Percentiles rank a stretch among this genome's conserved stretches.
phyloP scores from a whole-genome alignment of 2,329 filamentous ascomycete species.

The Cadophora luteo-olivacea region DNA sequence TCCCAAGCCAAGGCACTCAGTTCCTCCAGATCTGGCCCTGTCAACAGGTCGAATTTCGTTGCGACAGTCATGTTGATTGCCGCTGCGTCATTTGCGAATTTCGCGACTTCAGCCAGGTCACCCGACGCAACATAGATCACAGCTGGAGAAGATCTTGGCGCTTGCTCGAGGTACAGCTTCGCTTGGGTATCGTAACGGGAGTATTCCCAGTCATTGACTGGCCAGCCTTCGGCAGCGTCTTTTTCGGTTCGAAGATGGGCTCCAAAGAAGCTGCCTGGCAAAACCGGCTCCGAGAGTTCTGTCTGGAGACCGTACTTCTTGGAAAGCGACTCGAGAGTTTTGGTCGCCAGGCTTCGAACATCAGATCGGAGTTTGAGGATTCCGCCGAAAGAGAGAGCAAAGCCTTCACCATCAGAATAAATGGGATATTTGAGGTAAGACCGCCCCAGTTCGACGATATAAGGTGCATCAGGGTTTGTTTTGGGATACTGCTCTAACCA shows the following conservation, averaged over 20 bases:
- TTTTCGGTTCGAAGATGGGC: slow-evolving; percentile 48
- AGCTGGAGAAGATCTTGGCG: slow-evolving; percentile 36
- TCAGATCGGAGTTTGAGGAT: slow-evolving; percentile 45
- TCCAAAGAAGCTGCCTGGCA: slow-evolving; percentile 45
- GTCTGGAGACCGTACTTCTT: slow-evolving; percentile 34
- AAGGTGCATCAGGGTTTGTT: neutral
- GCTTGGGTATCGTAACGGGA: slow-evolving; percentile 43
- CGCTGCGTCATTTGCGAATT: slow-evolving; percentile 47
- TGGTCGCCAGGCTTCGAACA: slow-evolving; percentile 43
- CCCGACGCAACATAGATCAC: slow-evolving; percentile 53
- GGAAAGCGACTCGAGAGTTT: slow-evolving; percentile 43
- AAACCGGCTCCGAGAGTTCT: slow-evolving; percentile 41
- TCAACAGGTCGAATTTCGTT: slow-evolving; percentile 51
- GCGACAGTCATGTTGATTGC: slow-evolving; percentile 48
- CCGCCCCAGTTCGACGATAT: neutral
- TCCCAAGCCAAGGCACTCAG: slow-evolving; percentile 39
- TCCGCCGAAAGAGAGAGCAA: slow-evolving; percentile 48
- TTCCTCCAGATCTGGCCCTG: slow-evolving; percentile 41
- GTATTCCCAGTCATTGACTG: neutral
- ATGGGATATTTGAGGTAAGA: slow-evolving; percentile 44
- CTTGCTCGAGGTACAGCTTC: slow-evolving; percentile 45
- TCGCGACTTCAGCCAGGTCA: slow-evolving; percentile 45
- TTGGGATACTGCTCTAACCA: neutral
- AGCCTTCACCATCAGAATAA: slow-evolving; percentile 45
- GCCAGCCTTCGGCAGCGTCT: slow-evolving; percentile 37